Percentiles rank a stretch among this genome's conserved stretches.
Conservation (phyloP, 768 basidiomycete species). For the Podaxis sp. region DNA sequence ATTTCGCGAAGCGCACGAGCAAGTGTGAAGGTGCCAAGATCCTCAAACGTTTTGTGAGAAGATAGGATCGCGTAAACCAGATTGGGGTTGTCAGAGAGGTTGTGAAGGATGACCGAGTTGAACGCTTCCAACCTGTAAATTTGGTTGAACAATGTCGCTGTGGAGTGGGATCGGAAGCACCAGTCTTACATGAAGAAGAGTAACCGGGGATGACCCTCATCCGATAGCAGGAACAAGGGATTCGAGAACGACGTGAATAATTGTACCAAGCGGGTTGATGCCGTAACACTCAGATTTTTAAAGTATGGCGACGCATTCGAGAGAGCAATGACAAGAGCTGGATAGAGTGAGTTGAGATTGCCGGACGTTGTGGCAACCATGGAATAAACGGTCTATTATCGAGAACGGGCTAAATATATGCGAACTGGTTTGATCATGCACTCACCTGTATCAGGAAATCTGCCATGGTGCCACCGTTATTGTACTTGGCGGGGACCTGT, state of each 20-base stretch:
- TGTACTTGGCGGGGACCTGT: constrained; percentile 75
- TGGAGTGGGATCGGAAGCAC: background rate
- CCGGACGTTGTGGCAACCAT: constrained; percentile 89
- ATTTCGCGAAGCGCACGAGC: constrained; percentile 83
- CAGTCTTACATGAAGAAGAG: constrained; percentile 79
- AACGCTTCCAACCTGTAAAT: constrained; percentile 78
- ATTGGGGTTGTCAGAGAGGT: constrained; percentile 82
- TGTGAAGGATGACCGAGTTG: constrained; percentile 76
- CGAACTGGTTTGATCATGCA: background rate
- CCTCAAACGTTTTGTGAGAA: constrained; percentile 81
- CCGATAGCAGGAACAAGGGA: constrained; percentile 83
- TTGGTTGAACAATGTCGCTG: background rate
- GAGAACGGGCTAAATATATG: constrained; percentile 12
- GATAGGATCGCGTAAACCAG: constrained; percentile 82
- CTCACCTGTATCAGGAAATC: constrained; percentile 88
- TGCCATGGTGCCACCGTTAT: constrained; percentile 63
- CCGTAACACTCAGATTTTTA: constrained; percentile 72
- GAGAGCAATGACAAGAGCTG: constrained; percentile 86
- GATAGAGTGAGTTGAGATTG: constrained; percentile 77
- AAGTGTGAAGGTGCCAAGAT: constrained; percentile 89
- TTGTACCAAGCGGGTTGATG: constrained; percentile 81
- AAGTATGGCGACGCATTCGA: constrained; percentile 88
- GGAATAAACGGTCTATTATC: constrained; percentile 79
- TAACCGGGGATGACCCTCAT: constrained; percentile 92
- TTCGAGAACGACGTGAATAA: constrained; percentile 90